Conservation (phyloP, 164 flowering plant species). For the Chimonanthus salicifolius region DNA sequence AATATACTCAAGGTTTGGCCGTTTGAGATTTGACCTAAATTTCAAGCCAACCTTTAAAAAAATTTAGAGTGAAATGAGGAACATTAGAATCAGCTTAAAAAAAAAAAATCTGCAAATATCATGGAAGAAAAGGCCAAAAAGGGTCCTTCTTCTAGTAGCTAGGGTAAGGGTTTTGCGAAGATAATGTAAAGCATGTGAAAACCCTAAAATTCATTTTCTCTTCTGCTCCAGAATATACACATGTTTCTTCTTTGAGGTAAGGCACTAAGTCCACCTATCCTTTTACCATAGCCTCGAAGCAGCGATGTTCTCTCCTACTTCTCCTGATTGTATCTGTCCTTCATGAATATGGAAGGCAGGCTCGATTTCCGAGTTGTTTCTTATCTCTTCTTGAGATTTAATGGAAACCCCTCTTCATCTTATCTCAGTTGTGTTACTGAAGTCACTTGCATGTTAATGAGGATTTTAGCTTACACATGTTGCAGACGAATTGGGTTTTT, state of each 20-base stretch:
- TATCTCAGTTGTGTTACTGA: background rate
- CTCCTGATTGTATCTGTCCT: background rate
- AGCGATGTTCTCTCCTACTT: background rate
- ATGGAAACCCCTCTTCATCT: background rate
- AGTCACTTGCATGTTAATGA: background rate
- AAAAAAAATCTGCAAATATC: too few species aligned
- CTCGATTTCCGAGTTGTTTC: background rate
- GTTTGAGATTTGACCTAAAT: too few species aligned
- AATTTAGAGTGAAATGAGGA: too few species aligned
- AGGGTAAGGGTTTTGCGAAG: conserved; percentile 10
- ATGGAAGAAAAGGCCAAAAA: background rate
- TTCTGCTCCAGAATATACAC: background rate
- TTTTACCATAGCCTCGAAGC: too few species aligned
- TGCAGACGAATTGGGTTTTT: background rate
- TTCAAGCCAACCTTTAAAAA: too few species aligned
- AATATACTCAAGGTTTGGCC: too few species aligned
- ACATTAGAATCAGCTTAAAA: too few species aligned
- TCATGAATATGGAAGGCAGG: background rate
- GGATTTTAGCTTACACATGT: background rate
- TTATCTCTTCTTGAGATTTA: background rate
- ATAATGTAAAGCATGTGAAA: background rate
- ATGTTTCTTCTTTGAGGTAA: background rate
- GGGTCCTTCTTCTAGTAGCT: background rate
- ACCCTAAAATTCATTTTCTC: background rate
- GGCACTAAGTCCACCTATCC: background rate